phyloP scores from a whole-genome alignment of 352 stramenopile species.

The Pythium aphanidermatum region DNA sequence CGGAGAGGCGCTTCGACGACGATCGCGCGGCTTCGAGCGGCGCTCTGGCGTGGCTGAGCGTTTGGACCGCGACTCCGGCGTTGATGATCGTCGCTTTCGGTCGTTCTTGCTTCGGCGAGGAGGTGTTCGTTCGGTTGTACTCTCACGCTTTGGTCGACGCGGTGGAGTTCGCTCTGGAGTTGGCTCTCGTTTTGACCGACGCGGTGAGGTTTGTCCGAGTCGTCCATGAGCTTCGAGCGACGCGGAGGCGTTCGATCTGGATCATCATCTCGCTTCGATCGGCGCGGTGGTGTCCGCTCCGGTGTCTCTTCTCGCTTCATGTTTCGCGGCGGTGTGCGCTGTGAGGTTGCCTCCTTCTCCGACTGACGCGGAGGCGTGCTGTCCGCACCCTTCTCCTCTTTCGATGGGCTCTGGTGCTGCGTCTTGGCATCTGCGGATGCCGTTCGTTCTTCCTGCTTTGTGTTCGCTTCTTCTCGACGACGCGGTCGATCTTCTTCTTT shows the following conservation, averaged over 20 bases:
- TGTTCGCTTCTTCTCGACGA: background rate
- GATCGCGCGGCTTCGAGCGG: background rate
- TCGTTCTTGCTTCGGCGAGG: background rate
- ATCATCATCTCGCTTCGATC: background rate
- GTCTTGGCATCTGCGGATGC: no score
- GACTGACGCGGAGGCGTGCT: background rate
- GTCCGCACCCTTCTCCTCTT: background rate
- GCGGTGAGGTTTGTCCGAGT: constrained; percentile 6
- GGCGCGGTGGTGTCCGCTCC: constrained; percentile 7
- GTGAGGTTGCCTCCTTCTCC: background rate
- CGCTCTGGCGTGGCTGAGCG: constrained; percentile 4
- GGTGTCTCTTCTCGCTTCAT: constrained; percentile 4
- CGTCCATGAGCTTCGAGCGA: no score
- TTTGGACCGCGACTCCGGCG: constrained; percentile 1
- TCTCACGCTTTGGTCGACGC: background rate
- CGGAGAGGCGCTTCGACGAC: background rate
- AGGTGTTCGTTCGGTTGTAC: background rate
- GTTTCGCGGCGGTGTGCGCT: constrained; percentile 7
- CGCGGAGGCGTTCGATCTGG: constrained; percentile 1
- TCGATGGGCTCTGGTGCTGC: no score
- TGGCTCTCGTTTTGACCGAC: constrained; percentile 1
- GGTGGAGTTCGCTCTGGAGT: constrained; percentile 4
- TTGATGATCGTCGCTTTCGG: background rate
- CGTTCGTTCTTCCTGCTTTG: no score
- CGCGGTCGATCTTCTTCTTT: background rate